A percentile compares a stretch with the other conserved stretches of the same genome.
Conservation (phyloP, 1,284 basidiomycete species). For the Malassezia furfur region DNA sequence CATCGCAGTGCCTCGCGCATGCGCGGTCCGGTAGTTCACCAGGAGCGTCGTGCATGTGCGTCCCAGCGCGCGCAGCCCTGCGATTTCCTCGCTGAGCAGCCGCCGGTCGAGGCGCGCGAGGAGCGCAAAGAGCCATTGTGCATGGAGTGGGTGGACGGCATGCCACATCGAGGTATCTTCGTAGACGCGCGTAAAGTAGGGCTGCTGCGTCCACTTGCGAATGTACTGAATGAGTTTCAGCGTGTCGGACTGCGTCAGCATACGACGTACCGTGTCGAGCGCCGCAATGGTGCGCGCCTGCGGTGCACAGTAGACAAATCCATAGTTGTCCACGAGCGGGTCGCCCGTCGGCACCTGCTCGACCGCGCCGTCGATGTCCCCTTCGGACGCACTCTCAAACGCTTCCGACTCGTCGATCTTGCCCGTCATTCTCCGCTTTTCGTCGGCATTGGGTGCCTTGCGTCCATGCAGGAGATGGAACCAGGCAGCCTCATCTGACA, state of each 20-base stretch:
- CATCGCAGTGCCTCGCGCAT: neutral
- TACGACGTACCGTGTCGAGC: neutral
- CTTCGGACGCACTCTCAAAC: neutral
- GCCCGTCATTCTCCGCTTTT: constrained; percentile 6
- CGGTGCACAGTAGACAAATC: neutral
- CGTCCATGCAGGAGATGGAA: constrained; percentile 11
- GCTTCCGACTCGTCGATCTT: neutral
- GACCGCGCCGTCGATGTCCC: neutral
- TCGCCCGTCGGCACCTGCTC: neutral
- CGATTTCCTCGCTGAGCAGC: constrained; percentile 68
- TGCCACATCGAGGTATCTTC: constrained; percentile 21
- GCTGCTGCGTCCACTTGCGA: constrained; percentile 16
- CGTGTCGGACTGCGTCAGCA: neutral
- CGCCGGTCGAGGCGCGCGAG: constrained; percentile 64
- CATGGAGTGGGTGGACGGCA: constrained; percentile 59
- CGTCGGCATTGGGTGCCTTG: neutral
- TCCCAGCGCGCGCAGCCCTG: constrained; percentile 65
- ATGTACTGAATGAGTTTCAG: neutral
- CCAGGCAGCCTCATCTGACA: constrained; percentile 9
- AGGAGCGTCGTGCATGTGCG: constrained; percentile 60
- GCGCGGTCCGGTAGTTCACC: constrained; percentile 20
- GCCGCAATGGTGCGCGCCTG: neutral
- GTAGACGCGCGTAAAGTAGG: neutral
- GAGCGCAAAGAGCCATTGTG: constrained; percentile 73
- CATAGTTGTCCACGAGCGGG: neutral